Percentiles rank a stretch among this genome's conserved stretches.
These are phyloP conservation scores for Melampsora larici-populina DNA, from an alignment of 1,284 basidiomycete genomes.

Conservation along the genomic window DNA sequence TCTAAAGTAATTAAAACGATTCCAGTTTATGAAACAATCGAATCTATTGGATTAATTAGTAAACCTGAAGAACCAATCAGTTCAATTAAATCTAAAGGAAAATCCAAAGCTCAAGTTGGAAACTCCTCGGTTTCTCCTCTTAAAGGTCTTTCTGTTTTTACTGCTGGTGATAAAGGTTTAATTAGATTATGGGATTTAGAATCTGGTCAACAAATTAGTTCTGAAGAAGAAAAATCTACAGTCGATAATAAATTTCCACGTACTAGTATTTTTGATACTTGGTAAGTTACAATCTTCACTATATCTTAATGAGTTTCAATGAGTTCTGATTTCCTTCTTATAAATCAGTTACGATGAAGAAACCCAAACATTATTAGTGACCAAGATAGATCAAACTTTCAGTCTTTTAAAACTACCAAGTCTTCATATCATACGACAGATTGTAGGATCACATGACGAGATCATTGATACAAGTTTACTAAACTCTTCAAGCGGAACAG, in stretches of 20 bases:
- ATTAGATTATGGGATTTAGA: conserved; percentile 78
- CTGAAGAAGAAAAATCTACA: conserved; percentile 22
- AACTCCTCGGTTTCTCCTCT: conserved; percentile 58
- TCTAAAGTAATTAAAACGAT: conserved; percentile 71
- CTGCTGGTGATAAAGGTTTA: conserved; percentile 80
- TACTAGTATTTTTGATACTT: conserved; percentile 32
- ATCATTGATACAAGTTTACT: conserved; percentile 85
- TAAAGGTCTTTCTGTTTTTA: conserved; percentile 61
- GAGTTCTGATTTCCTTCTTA: background rate
- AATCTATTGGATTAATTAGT: conserved; percentile 70
- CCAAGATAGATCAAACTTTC: conserved; percentile 96
- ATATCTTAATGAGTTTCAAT: background rate
- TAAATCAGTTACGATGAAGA: conserved; percentile 11
- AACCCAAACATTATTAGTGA: conserved; percentile 63
- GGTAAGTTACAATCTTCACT: conserved; percentile 11
- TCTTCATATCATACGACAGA: conserved; percentile 68
- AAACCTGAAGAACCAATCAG: background rate
- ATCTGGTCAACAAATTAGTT: conserved; percentile 60
- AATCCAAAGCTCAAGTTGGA: conserved; percentile 59
- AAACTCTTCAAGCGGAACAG: conserved; percentile 57
- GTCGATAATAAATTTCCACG: conserved; percentile 2
- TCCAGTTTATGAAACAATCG: conserved; percentile 78
- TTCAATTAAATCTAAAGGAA: conserved; percentile 46
- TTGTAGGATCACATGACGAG: conserved; percentile 97
- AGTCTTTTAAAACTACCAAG: conserved; percentile 74